phyloP scores from a whole-genome alignment of 1,284 basidiomycete genomes.

The Pseudomicrostroma phylloplanum region DNA sequence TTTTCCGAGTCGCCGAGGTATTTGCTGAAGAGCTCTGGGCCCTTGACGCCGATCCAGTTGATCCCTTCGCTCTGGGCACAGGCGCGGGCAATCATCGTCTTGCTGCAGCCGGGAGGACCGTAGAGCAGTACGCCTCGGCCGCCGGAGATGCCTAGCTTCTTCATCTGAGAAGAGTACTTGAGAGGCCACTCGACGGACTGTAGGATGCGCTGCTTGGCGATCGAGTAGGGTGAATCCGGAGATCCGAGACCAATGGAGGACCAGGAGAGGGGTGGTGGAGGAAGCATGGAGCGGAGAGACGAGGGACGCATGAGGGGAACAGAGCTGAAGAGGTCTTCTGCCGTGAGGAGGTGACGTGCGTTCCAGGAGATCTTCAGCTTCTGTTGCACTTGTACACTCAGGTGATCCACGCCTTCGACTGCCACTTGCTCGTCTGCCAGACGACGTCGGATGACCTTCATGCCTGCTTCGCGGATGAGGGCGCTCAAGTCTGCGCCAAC shows the following conservation, averaged over 20 bases:
- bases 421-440: not conserved
- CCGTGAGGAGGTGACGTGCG: slow-evolving; percentile 3
- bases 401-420: not conserved
- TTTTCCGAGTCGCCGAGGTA: slow-evolving; percentile 96
- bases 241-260: slow-evolving; percentile 2
- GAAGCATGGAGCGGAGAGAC: not conserved
- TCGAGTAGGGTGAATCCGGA: not conserved
- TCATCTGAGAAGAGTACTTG: slow-evolving; percentile 74
- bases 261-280: slow-evolving; percentile 5
- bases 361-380: too few relatives aligned
- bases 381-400: not conserved
- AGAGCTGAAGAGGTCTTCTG: slow-evolving; percentile 18
- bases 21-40: slow-evolving; percentile 83
- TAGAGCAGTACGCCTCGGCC: slow-evolving; percentile 88
- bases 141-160: slow-evolving; percentile 76
- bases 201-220: slow-evolving; percentile 10
- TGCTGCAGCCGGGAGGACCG: slow-evolving; percentile 95
- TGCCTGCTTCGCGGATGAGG: slow-evolving; percentile 86
- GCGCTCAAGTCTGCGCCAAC: slow-evolving; percentile 93
- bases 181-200: slow-evolving; percentile 75
- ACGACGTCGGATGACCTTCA: slow-evolving; percentile 72
- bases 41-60: slow-evolving; percentile 97
- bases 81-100: slow-evolving; percentile 88
- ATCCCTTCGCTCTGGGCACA: slow-evolving; percentile 72
- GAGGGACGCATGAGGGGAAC: slow-evolving; percentile 20